Conservation (phyloP, 169 alveolate genomes). For the Plasmodium yoelii region DNA sequence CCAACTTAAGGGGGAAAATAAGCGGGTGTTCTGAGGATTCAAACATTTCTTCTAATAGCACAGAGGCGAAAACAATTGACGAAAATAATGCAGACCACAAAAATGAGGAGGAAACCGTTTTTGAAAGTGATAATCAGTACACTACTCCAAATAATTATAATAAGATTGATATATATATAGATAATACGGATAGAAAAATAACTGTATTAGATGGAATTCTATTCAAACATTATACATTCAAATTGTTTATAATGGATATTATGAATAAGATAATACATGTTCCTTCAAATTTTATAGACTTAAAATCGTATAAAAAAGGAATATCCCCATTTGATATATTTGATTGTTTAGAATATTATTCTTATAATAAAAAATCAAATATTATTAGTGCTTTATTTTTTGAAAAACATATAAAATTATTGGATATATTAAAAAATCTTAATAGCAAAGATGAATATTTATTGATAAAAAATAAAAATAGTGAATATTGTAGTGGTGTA, state of each 20-base stretch:
- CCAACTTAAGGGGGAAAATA: neutral
- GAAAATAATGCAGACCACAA: constrained; percentile 4
- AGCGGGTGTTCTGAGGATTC: neutral
- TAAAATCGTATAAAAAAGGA: constrained; percentile 41
- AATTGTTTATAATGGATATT: constrained; percentile 46
- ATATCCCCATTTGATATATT: constrained; percentile 14
- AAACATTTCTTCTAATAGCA: no score
- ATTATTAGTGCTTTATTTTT: constrained; percentile 17
- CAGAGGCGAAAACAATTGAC: no score
- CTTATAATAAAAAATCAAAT: constrained; percentile 36
- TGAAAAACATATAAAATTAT: constrained; percentile 31
- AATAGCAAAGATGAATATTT: constrained; percentile 19
- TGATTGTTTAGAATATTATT: constrained; percentile 34
- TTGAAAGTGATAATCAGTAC: constrained; percentile 48
- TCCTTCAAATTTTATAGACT: constrained; percentile 45
- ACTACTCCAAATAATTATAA: constrained; percentile 19
- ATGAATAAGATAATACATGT: constrained; percentile 62
- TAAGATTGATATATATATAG: constrained; percentile 29
- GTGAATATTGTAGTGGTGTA: constrained; percentile 46
- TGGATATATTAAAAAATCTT: constrained; percentile 43
- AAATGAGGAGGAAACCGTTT: constrained; percentile 16
- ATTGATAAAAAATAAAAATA: constrained; percentile 52
- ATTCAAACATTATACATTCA: constrained; percentile 39
- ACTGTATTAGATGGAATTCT: constrained; percentile 46
- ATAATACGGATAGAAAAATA: constrained; percentile 26